Conservation (phyloP, 805 yeast genomes). For the Saccharomycopsis fermentans region DNA sequence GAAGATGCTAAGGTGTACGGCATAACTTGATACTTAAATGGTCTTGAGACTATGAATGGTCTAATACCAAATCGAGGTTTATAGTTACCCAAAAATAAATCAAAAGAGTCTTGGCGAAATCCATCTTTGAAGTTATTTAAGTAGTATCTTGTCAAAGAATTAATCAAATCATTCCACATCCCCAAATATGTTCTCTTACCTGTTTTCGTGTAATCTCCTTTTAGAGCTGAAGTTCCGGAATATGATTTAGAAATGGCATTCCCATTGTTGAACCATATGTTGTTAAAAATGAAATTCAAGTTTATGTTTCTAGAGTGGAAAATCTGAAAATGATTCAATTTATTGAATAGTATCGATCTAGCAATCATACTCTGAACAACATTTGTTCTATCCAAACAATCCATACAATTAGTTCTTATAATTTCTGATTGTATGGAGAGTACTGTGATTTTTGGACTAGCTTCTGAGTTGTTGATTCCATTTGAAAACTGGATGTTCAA, state of each 20-base stretch:
- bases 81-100: conserved; percentile 72
- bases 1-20: conserved; percentile 76
- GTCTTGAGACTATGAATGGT: conserved; percentile 60
- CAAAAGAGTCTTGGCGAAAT: conserved; percentile 86
- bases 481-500: conserved; percentile 32
- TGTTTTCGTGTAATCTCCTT: conserved; percentile 92
- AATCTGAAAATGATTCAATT: not conserved
- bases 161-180: conserved; percentile 70
- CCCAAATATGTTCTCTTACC: conserved; percentile 83
- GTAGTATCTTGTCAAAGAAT: conserved; percentile 79
- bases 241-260: conserved; percentile 83
- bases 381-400: conserved; percentile 92
- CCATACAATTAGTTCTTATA: conserved; percentile 81
- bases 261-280: conserved; percentile 96
- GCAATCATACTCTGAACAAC: conserved; percentile 42
- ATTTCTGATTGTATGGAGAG: conserved; percentile 7
- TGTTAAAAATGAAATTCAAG: conserved; percentile 45
- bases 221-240: conserved; percentile 95
- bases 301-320: not conserved
- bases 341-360: conserved; percentile 8
- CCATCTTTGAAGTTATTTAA: conserved; percentile 85
- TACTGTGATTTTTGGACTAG: not conserved
- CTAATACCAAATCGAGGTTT: conserved; percentile 11
- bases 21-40: conserved; percentile 59
- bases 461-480: not conserved